Evolutionary conservation across 495 filamentous ascomycete species (phyloP).

Genomic region (Hypoxylon rickii): DNA sequence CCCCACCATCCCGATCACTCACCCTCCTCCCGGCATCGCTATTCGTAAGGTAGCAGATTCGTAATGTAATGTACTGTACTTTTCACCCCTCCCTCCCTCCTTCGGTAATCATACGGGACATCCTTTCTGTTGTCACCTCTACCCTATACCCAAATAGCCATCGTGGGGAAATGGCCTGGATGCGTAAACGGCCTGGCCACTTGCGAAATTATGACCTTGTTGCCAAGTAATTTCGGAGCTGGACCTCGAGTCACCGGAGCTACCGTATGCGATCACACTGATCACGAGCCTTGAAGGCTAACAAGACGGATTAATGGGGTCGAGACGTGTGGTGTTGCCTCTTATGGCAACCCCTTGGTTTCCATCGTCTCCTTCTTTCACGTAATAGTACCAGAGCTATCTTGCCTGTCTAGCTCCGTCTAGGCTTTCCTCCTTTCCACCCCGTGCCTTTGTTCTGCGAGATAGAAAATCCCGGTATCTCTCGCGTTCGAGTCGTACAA

Average conservation of each 20-base stretch:
- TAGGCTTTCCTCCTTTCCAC: background rate
- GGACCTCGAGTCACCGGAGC: slow-evolving; percentile 5
- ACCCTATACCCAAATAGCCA: slow-evolving; percentile 15
- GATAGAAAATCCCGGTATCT: slow-evolving; percentile 14
- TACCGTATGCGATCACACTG: slow-evolving; percentile 24
- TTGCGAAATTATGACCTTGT: slow-evolving; percentile 17
- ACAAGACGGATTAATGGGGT: slow-evolving; percentile 12
- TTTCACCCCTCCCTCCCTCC: slow-evolving; percentile 20
- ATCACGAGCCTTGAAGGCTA: slow-evolving; percentile 13
- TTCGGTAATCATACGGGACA: slow-evolving; percentile 30
- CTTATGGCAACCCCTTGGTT: slow-evolving; percentile 30
- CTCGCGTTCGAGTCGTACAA: slow-evolving; percentile 2
- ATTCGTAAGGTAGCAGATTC: too few species aligned
- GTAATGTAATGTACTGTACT: slow-evolving; percentile 3
- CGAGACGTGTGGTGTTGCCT: slow-evolving; percentile 25
- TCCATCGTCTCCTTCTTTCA: slow-evolving; percentile 22
- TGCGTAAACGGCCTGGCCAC: slow-evolving; percentile 20
- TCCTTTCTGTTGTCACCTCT: slow-evolving; percentile 14
- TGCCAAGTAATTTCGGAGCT: slow-evolving; percentile 28
- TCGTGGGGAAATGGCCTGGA: slow-evolving; percentile 29
- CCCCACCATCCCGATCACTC: too few species aligned
- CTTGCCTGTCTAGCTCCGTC: background rate
- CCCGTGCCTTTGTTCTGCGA: slow-evolving; percentile 16
- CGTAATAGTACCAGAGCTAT: slow-evolving; percentile 22
- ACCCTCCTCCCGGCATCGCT: slow-evolving; percentile 28